Base-by-base conservation (phyloP, 257 asterid genomes). In the Solanum etuberosum region DNA sequence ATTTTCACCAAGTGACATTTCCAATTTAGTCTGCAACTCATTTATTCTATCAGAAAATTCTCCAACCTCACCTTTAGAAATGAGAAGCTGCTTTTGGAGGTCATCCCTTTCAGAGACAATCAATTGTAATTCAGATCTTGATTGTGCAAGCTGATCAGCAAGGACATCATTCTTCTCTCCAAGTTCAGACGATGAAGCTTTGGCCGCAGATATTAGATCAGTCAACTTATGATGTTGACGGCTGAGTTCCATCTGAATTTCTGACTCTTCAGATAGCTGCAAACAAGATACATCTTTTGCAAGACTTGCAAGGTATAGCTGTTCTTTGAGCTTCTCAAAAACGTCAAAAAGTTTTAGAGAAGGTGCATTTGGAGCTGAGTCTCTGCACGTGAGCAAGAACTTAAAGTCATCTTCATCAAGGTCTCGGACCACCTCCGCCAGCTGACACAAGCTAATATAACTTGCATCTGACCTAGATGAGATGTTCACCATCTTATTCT, bases 311-410 rank as follows among this genome's bases (percentile, higher is more conserved):
- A 94, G 90, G 91, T 95, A 96, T 71, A 97, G 87, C 87, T 96
- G 94, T 88, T 97, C 96, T 87, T 94, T 95, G 78, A 97, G 93
- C 92, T 90, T 90, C 92, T 95, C 99, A 85, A 89, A 89, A 85
- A 87, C 83, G 89, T 91, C 93, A 90, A 83, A 83, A 86, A 68
- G 82, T 81, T 82, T 88, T 67, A 88, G 74, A 21, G 87, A 91
- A 54, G 87, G 25, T 86, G 74, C 88, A 87, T 76, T 91, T 51
- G 74, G 31, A 65, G 90, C 87, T 40, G 88, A 88, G 83, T 89
- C 91, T 87, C 93, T 92, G 73, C 95, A 92, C 92, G 59, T 86
- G 90, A 91, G 88, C 93, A 97, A 84, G 93, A 90, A 96, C 89
- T 88, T 86, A 87, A 93, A 77, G 70, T 93, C 98, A 81, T 92